Percentiles rank a stretch among this genome's conserved stretches.
These are phyloP conservation scores for bread wheat (Triticum aestivum) DNA, from an alignment of 176 grass and related monocot species.

Conservation along the genomic window DNA sequence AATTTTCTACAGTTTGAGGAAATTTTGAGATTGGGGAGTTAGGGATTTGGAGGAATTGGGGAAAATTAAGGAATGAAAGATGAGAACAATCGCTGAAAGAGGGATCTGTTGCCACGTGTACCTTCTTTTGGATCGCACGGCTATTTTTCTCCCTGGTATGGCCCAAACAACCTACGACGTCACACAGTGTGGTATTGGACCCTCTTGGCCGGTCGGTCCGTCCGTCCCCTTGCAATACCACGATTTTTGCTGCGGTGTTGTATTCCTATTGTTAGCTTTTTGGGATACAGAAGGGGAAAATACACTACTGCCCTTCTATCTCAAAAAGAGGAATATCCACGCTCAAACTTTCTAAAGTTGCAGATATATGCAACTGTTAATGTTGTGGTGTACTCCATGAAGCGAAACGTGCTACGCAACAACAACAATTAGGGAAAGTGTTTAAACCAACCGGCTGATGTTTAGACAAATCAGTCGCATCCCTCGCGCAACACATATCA, in stretches of 20 bases:
- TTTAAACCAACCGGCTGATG: too few species aligned
- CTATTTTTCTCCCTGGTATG: neutral
- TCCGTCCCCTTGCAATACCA: neutral
- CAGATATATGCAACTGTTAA: neutral
- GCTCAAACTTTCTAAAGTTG: neutral
- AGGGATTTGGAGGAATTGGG: constrained; percentile 33
- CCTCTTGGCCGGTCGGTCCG: neutral
- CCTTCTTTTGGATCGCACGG: constrained; percentile 16
- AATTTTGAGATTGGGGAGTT: constrained; percentile 36
- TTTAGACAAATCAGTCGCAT: too few species aligned
- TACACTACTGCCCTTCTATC: constrained; percentile 13
- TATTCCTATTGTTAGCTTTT: constrained; percentile 9
- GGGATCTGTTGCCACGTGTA: constrained; percentile 22
- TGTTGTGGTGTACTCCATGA: neutral
- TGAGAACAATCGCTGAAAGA: constrained; percentile 23
- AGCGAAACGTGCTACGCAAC: too few species aligned
- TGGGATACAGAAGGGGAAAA: neutral
- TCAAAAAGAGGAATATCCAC: neutral
- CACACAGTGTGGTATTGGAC: neutral
- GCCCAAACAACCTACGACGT: neutral
- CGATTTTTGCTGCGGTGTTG: neutral
- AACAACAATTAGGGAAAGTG: too few species aligned
- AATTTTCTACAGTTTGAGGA: constrained; percentile 22
- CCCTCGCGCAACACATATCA: too few species aligned
- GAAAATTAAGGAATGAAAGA: constrained; percentile 19